Evolutionary conservation across 345 rosid species (phyloP).

Genomic region (Geranium rotundifolium): DNA sequence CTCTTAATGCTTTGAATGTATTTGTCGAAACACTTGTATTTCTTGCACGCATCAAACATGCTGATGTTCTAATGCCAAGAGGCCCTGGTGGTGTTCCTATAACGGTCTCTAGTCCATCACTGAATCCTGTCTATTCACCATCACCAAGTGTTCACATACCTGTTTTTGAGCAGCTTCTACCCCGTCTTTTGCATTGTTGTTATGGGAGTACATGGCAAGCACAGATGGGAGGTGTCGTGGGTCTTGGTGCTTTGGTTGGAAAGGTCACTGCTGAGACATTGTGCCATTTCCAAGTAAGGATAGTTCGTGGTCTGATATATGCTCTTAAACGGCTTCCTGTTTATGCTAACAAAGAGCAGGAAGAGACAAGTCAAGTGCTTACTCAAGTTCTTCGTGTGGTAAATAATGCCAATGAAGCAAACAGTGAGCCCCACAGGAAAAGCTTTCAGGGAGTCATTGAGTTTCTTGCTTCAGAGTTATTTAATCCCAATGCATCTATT

Average conservation of each 20-base stretch:
- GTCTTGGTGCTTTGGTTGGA: constrained; percentile 91
- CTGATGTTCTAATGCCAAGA: constrained; percentile 70
- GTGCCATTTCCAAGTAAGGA: constrained; percentile 78
- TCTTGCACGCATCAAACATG: constrained; percentile 88
- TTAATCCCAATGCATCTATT: constrained; percentile 77
- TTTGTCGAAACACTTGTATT: constrained; percentile 85
- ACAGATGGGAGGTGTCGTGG: constrained; percentile 99
- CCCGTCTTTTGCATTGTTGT: constrained; percentile 94
- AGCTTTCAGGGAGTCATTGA: constrained; percentile 94
- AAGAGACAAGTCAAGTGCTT: constrained; percentile 97
- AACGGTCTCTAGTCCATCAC: constrained; percentile 97
- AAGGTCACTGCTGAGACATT: constrained; percentile 93
- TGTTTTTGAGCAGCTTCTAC: constrained; percentile 93
- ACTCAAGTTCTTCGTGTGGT: constrained; percentile 96
- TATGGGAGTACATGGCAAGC: constrained; percentile 98
- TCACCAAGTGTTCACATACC: constrained; percentile 87
- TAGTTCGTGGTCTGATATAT: constrained; percentile 80
- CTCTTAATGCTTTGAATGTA: constrained; percentile 63
- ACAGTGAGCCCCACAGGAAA: constrained; percentile 79
- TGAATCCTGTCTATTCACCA: constrained; percentile 96
- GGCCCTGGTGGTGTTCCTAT: constrained; percentile 87
- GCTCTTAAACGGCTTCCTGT: constrained; percentile 86
- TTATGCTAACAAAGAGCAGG: constrained; percentile 93
- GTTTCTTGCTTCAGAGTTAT: constrained; percentile 87
- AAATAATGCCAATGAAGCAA: constrained; percentile 92